phyloP scores from a whole-genome alignment of 2,329 filamentous ascomycete species.

The Pseudocercospora vitis region DNA sequence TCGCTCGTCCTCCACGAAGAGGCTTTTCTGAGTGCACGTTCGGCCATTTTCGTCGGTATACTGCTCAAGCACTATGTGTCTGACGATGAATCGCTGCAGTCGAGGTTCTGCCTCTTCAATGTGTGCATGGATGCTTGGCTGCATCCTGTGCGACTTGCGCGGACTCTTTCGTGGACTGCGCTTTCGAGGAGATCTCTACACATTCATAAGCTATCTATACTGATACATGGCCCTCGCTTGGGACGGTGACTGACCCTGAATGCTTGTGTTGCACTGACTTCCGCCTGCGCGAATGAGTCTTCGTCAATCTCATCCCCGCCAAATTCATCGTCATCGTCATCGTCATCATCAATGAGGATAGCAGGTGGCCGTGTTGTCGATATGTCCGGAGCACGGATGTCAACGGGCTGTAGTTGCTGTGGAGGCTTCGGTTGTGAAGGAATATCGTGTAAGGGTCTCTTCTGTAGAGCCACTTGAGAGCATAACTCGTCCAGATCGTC shows the following conservation, averaged over 20 bases:
- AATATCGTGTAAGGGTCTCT: slow-evolving; percentile 49
- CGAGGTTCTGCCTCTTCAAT: background rate
- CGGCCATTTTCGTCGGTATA: slow-evolving; percentile 66
- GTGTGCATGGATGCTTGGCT: slow-evolving; percentile 6
- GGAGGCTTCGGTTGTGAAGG: slow-evolving; percentile 35
- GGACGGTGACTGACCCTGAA: slow-evolving; percentile 42
- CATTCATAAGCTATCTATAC: slow-evolving; percentile 39
- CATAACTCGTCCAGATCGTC: slow-evolving; percentile 60
- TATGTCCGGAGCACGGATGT: slow-evolving; percentile 1
- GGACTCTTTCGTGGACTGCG: slow-evolving; percentile 26
- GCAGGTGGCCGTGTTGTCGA: slow-evolving; percentile 2
- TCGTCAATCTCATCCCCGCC: slow-evolving; percentile 70
- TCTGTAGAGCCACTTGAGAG: slow-evolving; percentile 39
- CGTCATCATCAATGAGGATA: slow-evolving; percentile 26
- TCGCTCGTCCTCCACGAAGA: slow-evolving; percentile 78
- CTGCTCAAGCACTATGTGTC: slow-evolving; percentile 67
- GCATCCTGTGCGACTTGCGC: slow-evolving; percentile 15
- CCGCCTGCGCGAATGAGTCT: slow-evolving; percentile 65
- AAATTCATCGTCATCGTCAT: slow-evolving; percentile 74
- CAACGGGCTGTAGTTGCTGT: slow-evolving; percentile 16
- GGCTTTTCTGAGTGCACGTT: slow-evolving; percentile 62
- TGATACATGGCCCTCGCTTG: slow-evolving; percentile 22
- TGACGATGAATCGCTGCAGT: slow-evolving; percentile 69
- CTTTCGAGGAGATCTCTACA: slow-evolving; percentile 32
- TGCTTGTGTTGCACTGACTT: slow-evolving; percentile 71